These are phyloP conservation scores for Talaromyces nanjingensis DNA, from an alignment of 495 filamentous ascomycete species.

Conservation along the genomic window DNA sequence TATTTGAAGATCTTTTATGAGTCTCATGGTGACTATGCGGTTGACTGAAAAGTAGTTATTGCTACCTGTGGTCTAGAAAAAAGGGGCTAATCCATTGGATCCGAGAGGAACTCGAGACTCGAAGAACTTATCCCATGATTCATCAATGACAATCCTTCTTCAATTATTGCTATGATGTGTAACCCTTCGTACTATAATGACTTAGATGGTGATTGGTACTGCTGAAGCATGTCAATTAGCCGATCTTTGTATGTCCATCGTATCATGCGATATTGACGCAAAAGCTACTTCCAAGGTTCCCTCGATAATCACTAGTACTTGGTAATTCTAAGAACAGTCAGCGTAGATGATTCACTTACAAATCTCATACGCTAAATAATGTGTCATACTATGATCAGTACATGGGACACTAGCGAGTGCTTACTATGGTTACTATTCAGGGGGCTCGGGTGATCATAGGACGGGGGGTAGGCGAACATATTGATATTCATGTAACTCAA, in stretches of 20 bases:
- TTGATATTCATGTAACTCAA: background rate
- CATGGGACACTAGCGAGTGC: background rate
- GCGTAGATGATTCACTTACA: background rate
- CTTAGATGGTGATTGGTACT: background rate
- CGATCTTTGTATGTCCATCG: background rate
- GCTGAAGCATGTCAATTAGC: background rate
- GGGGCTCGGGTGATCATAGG: background rate
- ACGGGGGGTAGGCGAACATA: background rate
- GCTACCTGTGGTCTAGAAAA: background rate
- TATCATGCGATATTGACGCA: background rate
- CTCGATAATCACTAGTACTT: background rate
- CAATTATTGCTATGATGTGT: background rate
- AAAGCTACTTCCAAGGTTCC: background rate
- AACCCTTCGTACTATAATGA: background rate
- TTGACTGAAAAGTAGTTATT: background rate
- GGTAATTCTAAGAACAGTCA: background rate
- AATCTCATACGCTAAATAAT: background rate
- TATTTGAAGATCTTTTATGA: background rate
- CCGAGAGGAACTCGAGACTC: background rate
- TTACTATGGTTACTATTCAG: background rate
- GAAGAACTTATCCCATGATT: background rate
- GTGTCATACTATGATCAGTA: background rate
- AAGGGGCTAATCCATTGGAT: background rate
- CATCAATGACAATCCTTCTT: background rate
- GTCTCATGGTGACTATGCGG: too few relatives aligned